A percentile compares a stretch with the other conserved stretches of the same genome.
Evolutionary conservation across 2,329 filamentous ascomycete species (phyloP).

Genomic region (Cladosporium oxysporum): DNA sequence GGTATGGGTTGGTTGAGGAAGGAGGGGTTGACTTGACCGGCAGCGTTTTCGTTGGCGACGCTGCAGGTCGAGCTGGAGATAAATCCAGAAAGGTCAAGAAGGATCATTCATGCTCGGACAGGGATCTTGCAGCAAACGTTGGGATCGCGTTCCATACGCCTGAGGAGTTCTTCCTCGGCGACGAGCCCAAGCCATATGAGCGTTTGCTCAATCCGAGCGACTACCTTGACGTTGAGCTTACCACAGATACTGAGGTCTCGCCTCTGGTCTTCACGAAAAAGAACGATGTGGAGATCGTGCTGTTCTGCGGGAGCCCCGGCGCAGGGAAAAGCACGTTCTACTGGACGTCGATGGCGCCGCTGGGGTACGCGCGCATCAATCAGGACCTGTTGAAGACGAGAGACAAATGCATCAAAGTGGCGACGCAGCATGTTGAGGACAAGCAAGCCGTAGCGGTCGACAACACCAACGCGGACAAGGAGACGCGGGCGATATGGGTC

Average conservation of each 20-base stretch:
- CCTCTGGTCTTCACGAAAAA: slow-evolving; percentile 55
- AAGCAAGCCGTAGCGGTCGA: slow-evolving; percentile 77
- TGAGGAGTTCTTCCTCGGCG: slow-evolving; percentile 83
- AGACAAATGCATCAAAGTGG: slow-evolving; percentile 69
- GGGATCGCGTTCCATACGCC: slow-evolving; percentile 81
- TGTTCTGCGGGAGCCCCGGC: slow-evolving; percentile 87
- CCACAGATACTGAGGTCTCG: slow-evolving; percentile 32
- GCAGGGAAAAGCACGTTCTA: slow-evolving; percentile 93
- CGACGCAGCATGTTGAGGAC: slow-evolving; percentile 63
- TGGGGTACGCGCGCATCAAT: slow-evolving; percentile 83
- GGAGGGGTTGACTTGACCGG: slow-evolving; percentile 65
- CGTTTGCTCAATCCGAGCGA: slow-evolving; percentile 70
- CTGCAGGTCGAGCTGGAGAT: slow-evolving; percentile 46
- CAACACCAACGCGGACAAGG: slow-evolving; percentile 88
- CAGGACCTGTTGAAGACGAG: slow-evolving; percentile 82
- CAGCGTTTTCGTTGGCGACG: slow-evolving; percentile 90
- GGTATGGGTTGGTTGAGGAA: slow-evolving; percentile 50
- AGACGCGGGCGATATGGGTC: slow-evolving; percentile 77
- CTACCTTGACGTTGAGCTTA: slow-evolving; percentile 46
- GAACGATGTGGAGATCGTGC: slow-evolving; percentile 70
- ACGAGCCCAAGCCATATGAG: slow-evolving; percentile 64
- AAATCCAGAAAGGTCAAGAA: slow-evolving; percentile 46
- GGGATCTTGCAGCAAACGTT: slow-evolving; percentile 81
- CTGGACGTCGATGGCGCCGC: slow-evolving; percentile 72
- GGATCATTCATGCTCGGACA: slow-evolving; percentile 63